Evolutionary conservation across 768 basidiomycete species (phyloP).

Genomic region (Trametes coccinea): DNA sequence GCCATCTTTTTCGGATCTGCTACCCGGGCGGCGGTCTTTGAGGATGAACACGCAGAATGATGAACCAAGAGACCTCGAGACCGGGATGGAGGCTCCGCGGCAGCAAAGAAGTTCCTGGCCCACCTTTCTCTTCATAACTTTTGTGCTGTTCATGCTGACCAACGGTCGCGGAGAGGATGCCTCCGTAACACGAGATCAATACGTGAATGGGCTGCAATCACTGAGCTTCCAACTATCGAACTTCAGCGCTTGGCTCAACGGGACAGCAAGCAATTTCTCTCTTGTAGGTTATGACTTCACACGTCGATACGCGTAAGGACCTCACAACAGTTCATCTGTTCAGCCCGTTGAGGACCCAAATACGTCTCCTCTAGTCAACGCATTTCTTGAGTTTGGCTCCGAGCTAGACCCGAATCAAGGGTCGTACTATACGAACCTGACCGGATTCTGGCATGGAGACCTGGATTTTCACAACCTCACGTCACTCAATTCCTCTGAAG

Average conservation of each 20-base stretch:
- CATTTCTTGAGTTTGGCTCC: constrained; percentile 4
- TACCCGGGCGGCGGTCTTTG: too few relatives aligned
- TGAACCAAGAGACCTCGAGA: constrained; percentile 23
- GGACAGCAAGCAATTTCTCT: constrained; percentile 15
- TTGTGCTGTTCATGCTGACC: constrained; percentile 78
- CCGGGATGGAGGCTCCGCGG: constrained; percentile 17
- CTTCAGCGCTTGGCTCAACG: constrained; percentile 28
- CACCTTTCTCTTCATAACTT: constrained; percentile 70
- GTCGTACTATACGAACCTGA: constrained; percentile 54
- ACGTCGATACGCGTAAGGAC: background rate
- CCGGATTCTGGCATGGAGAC: constrained; percentile 74
- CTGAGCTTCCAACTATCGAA: constrained; percentile 55
- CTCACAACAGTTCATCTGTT: background rate
- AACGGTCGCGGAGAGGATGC: constrained; percentile 73
- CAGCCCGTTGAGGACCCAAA: constrained; percentile 15
- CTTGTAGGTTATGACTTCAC: constrained; percentile 7
- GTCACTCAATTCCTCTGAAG: constrained; percentile 38
- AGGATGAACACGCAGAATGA: constrained; percentile 7
- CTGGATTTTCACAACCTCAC: constrained; percentile 67
- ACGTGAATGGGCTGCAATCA: constrained; percentile 61
- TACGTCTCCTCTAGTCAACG: constrained; percentile 5
- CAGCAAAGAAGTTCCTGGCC: constrained; percentile 64
- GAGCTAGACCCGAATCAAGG: constrained; percentile 10
- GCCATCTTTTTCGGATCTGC: too few relatives aligned
- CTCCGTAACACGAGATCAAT: constrained; percentile 55